A percentile compares a stretch with the other conserved stretches of the same genome.
Evolutionary conservation across 495 filamentous ascomycete species (phyloP).

Genomic region (Thozetella sp.): DNA sequence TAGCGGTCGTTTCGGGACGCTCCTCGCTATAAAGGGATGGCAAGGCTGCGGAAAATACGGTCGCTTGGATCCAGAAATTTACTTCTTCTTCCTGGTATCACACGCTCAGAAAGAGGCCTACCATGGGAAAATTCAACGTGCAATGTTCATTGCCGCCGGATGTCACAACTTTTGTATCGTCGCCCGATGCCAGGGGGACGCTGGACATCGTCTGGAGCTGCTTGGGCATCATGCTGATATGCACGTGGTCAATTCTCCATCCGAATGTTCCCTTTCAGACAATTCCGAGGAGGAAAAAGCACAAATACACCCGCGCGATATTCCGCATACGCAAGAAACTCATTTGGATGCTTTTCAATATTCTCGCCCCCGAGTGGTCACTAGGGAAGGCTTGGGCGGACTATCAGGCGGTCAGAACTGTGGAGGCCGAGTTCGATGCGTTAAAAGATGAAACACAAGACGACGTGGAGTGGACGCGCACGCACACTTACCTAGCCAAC

Average conservation of each 20-base stretch:
- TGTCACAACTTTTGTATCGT: background rate
- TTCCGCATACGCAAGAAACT: constrained; percentile 11
- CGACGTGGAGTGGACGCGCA: constrained; percentile 27
- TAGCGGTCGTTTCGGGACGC: too few species aligned
- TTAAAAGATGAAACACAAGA: constrained; percentile 9
- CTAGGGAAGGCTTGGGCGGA: constrained; percentile 11
- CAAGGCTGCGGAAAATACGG: too few species aligned
- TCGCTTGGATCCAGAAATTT: too few species aligned
- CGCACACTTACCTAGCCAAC: constrained; percentile 38
- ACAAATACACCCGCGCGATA: background rate
- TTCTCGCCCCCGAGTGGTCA: constrained; percentile 24
- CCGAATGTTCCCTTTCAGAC: constrained; percentile 7
- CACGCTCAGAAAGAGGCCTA: too few species aligned
- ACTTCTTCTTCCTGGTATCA: too few species aligned
- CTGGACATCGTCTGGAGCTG: constrained; percentile 35
- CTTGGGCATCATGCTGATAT: constrained; percentile 23
- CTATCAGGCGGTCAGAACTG: background rate
- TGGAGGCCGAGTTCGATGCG: background rate
- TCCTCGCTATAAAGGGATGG: too few species aligned
- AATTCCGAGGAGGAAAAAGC: background rate
- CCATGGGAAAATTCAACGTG: background rate
- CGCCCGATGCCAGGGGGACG: constrained; percentile 20
- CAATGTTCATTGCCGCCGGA: background rate
- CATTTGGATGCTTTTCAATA: constrained; percentile 22
- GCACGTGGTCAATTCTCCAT: constrained; percentile 21